Percentiles rank a stretch among this genome's conserved stretches.
Conservation (phyloP, 2,329 filamentous ascomycete genomes). For the Colletotrichum tofieldiae region DNA sequence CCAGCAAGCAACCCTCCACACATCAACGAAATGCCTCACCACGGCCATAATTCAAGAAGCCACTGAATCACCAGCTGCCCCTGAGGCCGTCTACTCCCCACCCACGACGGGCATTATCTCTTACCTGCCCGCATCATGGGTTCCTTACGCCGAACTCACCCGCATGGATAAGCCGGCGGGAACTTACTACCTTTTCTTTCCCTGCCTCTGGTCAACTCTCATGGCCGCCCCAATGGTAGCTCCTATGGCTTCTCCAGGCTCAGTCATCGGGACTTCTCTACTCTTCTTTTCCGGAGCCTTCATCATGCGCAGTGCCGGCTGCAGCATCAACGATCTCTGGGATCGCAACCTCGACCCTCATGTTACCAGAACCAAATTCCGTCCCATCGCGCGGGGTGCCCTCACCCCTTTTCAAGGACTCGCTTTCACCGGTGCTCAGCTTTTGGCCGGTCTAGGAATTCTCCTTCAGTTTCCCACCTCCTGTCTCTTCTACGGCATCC, state of each 20-base stretch:
- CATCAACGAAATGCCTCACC: slow-evolving; percentile 30
- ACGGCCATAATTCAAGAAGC: slow-evolving; percentile 32
- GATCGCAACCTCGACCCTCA: slow-evolving; percentile 89
- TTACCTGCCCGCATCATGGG: slow-evolving; percentile 76
- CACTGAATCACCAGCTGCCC: slow-evolving; percentile 42
- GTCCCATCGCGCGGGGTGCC: slow-evolving; percentile 86
- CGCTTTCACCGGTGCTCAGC: slow-evolving; percentile 81
- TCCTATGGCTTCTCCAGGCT: slow-evolving; percentile 72
- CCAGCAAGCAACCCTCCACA: slow-evolving; percentile 34
- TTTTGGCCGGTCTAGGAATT: slow-evolving; percentile 80
- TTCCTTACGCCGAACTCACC: slow-evolving; percentile 87
- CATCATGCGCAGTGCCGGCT: slow-evolving; percentile 90
- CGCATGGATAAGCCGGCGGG: slow-evolving; percentile 87
- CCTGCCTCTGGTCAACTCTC: slow-evolving; percentile 87
- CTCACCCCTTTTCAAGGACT: slow-evolving; percentile 81
- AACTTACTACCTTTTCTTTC: slow-evolving; percentile 89
- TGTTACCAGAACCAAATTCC: slow-evolving; percentile 81
- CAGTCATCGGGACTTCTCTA: slow-evolving; percentile 75
- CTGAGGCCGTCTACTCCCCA: slow-evolving; percentile 69
- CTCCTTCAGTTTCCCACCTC: slow-evolving; percentile 81
- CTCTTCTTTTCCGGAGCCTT: slow-evolving; percentile 85
- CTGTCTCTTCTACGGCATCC: slow-evolving; percentile 84
- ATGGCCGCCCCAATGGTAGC: slow-evolving; percentile 80
- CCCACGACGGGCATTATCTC: slow-evolving; percentile 81
- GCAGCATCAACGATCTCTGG: slow-evolving; percentile 93